These are phyloP conservation scores for Amniculicola lignicola DNA, from an alignment of 495 filamentous ascomycete species.

Conservation along the genomic window DNA sequence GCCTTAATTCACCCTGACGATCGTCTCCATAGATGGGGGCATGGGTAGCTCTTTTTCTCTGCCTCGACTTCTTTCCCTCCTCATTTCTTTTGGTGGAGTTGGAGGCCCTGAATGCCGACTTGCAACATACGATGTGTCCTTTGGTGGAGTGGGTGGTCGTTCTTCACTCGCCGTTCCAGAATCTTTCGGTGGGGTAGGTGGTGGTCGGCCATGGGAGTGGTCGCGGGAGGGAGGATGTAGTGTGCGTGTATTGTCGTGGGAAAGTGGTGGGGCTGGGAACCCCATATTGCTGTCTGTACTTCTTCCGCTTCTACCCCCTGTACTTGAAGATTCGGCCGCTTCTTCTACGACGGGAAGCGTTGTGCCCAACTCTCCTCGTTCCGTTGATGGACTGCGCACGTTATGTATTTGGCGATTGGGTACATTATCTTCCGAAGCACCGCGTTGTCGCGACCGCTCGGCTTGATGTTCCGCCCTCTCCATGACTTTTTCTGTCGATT, in stretches of 20 bases:
- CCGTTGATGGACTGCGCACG: conserved; percentile 52
- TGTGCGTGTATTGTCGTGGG: conserved; percentile 16
- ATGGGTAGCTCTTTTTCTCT: conserved; percentile 36
- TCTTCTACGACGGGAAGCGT: conserved; percentile 93
- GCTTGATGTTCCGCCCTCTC: conserved; percentile 52
- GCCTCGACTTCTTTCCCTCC: conserved; percentile 27
- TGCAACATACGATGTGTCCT: conserved; percentile 20
- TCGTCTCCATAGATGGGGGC: conserved; percentile 27
- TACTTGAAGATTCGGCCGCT: conserved; percentile 74
- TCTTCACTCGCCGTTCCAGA: conserved; percentile 17
- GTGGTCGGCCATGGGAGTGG: conserved; percentile 28
- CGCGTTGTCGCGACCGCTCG: conserved; percentile 45
- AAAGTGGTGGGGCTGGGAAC: conserved; percentile 10
- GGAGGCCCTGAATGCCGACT: conserved; percentile 31
- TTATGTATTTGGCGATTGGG: conserved; percentile 51
- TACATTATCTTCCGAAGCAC: conserved; percentile 53
- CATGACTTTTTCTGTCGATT: conserved; percentile 51
- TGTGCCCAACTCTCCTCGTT: conserved; percentile 56
- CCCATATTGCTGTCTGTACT: conserved; percentile 30
- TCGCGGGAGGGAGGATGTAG: conserved; percentile 17
- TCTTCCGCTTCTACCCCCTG: conserved; percentile 53
- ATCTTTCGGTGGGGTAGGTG: conserved; percentile 42
- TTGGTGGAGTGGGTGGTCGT: conserved; percentile 38
- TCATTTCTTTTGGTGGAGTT: conserved; percentile 43
- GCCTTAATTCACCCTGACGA: conserved; percentile 29